Evolutionary conservation across 1,284 basidiomycete species (phyloP), one percentile per base, ranked within the genome.

Genomic region (Ceratorhiza oryzae-sativae): DNA sequence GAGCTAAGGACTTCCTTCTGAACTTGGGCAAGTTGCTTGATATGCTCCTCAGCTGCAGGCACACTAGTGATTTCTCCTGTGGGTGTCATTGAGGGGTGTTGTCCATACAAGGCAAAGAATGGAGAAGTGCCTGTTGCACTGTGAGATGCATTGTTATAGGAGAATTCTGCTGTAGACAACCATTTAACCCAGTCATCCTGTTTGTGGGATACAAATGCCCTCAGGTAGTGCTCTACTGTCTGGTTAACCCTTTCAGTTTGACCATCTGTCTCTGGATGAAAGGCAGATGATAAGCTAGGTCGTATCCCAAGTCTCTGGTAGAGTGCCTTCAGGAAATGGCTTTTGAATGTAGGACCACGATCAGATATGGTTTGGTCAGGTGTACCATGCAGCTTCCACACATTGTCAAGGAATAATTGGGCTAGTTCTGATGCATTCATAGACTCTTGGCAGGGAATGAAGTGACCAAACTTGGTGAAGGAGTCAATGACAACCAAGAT

Each of bases 401-500:
- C 53, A 25, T 32, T 0, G 3, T 27, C 42, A 1, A 73, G 12
- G 18, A 68, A 32, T 36, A 55, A 23, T 2, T 51, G n/a, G 0
- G 62, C 51, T 23, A 74, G 55, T 6, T 56, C 61, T 12, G 23
- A 36, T 18, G 59, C 53, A 20, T 73, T 77, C 1, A 59, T 58
- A 3, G 74, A 73, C 68, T 72, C 73, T 6, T 45, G 72, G 8
- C 63, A 36, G 0, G 77, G 77, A 20, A 80, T 77, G 60, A 81
- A 79, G 56, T 77, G 67, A 0, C 77, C 75, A 71, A 72, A 61
- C 73, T 82, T 82, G 30, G 80, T 78, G n/a, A 81, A 73, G 0
- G 79, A 72, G 73, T 79, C 77, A 5, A 81, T 78, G 0, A 81
- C 65, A 1, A 81, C 79, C 3, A 81, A 73, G 60, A 82, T 80